Evolutionary conservation across 176 grass and related monocot genomes (phyloP).

Genomic region (Zea mays): DNA sequence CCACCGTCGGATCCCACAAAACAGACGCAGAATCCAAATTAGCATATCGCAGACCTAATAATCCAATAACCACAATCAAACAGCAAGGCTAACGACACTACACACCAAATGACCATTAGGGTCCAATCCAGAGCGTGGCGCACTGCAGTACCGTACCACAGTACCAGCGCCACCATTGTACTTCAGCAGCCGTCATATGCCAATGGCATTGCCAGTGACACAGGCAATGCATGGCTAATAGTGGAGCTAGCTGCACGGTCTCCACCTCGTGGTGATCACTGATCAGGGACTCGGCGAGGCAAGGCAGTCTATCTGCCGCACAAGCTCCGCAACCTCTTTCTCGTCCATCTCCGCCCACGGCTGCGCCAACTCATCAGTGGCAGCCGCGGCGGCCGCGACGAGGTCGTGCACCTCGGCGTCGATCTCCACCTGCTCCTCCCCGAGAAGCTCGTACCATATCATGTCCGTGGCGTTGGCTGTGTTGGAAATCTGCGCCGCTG

Average conservation of each 20-base stretch:
- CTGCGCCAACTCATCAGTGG: neutral
- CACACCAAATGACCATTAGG: neutral
- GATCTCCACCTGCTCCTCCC: conserved; percentile 42
- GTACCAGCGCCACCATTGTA: neutral
- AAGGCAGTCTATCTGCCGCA: conserved; percentile 43
- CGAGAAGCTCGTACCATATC: conserved; percentile 61
- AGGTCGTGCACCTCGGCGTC: conserved; percentile 51
- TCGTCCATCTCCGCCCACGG: conserved; percentile 40
- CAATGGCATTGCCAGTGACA: neutral
- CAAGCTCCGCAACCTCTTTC: conserved; percentile 47
- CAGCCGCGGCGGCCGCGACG: neutral
- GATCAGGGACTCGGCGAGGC: conserved; percentile 27
- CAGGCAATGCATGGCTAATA: neutral
- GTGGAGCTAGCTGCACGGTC: no score
- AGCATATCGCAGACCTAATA: neutral
- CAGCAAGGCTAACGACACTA: neutral
- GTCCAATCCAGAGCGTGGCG: neutral
- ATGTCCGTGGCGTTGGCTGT: conserved; percentile 36
- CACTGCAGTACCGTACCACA: neutral
- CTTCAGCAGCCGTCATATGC: no score
- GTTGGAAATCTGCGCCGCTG: neutral
- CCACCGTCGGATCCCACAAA: conserved; percentile 40
- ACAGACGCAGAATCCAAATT: conserved; percentile 45
- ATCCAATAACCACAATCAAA: neutral
- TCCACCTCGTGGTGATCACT: neutral